These are phyloP conservation scores for Mycosphaerelloides madeirae DNA, from an alignment of 2,329 filamentous ascomycete genomes.

Conservation along the genomic window DNA sequence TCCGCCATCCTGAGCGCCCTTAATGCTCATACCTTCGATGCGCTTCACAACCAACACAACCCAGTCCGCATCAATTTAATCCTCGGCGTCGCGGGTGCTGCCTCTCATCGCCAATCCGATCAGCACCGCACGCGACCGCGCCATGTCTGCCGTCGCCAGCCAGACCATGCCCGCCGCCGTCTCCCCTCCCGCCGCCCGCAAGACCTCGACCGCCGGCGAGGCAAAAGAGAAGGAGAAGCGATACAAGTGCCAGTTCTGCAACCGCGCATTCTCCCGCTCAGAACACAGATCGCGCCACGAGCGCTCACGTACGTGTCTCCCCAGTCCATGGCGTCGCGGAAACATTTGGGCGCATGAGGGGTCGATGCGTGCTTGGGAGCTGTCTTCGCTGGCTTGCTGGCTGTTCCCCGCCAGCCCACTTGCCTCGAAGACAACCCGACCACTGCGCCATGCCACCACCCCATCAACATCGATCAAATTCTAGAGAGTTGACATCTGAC, in stretches of 20 bases:
- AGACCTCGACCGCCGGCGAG: conserved; percentile 21
- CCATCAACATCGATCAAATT: too few relatives aligned
- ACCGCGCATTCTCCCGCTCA: conserved; percentile 87
- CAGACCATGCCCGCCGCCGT: conserved; percentile 45
- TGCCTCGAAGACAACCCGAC: too few relatives aligned
- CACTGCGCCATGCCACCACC: too few relatives aligned
- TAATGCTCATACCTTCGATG: not conserved
- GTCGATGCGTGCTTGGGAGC: too few relatives aligned
- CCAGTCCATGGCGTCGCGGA: not conserved
- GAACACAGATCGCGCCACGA: conserved; percentile 97
- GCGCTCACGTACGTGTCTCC: conserved; percentile 78
- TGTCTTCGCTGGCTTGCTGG: too few relatives aligned
- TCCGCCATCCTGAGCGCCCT: too few relatives aligned
- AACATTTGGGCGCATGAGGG: too few relatives aligned
- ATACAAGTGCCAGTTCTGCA: conserved; percentile 74
- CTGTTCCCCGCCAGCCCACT: too few relatives aligned
- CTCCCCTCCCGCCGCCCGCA: conserved; percentile 52
- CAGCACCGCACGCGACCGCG: conserved; percentile 8
- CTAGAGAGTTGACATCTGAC: conserved; percentile 4
- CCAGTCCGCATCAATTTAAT: conserved; percentile 13
- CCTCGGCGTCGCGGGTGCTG: conserved; percentile 20
- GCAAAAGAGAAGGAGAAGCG: conserved; percentile 66
- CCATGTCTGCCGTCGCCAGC: conserved; percentile 65
- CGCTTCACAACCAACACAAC: conserved; percentile 6
- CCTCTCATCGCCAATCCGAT: conserved; percentile 10